phyloP scores from a whole-genome alignment of 768 basidiomycete species.

The Hydnomerulius pinastri region DNA sequence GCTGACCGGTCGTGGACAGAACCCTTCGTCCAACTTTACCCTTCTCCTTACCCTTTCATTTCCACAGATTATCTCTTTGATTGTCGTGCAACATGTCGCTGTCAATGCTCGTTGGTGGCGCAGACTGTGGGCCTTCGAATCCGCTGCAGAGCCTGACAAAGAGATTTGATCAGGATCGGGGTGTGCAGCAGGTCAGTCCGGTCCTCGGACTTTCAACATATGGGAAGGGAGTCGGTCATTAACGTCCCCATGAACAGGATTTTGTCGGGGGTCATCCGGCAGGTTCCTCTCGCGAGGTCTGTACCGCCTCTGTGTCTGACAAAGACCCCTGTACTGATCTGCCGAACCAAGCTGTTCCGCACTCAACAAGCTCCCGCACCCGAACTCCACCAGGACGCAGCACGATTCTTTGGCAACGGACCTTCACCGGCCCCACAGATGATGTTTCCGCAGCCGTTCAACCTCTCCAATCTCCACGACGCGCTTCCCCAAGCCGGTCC shows the following conservation, averaged over 20 bases:
- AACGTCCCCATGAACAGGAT: conserved; percentile 49
- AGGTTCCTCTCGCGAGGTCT: conserved; percentile 64
- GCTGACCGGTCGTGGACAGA: too few relatives aligned
- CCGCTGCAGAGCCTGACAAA: conserved; percentile 80
- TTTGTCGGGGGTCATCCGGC: conserved; percentile 62
- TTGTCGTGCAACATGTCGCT: conserved; percentile 60
- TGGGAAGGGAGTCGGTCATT: background rate
- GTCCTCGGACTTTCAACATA: background rate
- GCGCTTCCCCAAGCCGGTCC: conserved; percentile 16
- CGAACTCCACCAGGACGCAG: conserved; percentile 62
- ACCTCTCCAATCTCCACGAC: conserved; percentile 48
- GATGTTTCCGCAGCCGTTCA: conserved; percentile 48
- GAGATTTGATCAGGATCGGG: conserved; percentile 76
- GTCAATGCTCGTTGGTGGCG: conserved; percentile 68
- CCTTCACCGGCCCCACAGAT: conserved; percentile 33
- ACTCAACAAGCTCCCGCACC: conserved; percentile 45
- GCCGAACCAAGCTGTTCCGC: conserved; percentile 55
- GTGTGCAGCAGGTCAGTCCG: conserved; percentile 68
- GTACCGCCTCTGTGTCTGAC: conserved; percentile 20
- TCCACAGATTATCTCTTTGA: too few relatives aligned
- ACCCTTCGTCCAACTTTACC: too few relatives aligned
- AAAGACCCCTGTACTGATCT: background rate
- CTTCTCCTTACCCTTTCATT: background rate
- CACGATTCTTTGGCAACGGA: conserved; percentile 60
- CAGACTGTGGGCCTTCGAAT: conserved; percentile 87